phyloP scores from a whole-genome alignment of 371 early-diverging fungal species.

The Mortierella sp. region DNA sequence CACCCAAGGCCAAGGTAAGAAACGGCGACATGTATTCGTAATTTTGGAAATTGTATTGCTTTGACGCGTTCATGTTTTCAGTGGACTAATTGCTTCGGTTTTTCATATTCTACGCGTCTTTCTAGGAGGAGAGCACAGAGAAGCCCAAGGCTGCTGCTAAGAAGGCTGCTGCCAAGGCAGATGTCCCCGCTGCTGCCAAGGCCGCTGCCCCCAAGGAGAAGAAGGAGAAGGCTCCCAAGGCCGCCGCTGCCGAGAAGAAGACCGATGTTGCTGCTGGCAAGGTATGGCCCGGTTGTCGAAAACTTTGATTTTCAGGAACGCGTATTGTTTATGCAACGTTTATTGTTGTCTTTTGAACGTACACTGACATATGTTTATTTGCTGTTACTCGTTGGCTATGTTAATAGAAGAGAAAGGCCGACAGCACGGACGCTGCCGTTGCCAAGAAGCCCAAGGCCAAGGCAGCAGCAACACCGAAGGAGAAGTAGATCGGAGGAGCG shows the following conservation, averaged over 20 bases:
- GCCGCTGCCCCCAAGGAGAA: slow-evolving; percentile 21
- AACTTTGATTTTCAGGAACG: neutral
- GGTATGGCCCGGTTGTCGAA: slow-evolving; percentile 15
- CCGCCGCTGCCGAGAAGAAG: slow-evolving; percentile 29
- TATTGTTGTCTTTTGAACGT: neutral
- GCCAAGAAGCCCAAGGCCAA: slow-evolving; percentile 54
- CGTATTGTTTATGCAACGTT: neutral
- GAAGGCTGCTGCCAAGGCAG: slow-evolving; percentile 23
- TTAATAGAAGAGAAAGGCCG: slow-evolving; percentile 51
- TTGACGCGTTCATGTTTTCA: too few species aligned
- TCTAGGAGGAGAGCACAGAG: slow-evolving; percentile 7
- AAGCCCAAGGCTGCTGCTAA: slow-evolving; percentile 5
- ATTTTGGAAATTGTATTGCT: neutral
- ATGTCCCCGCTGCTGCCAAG: slow-evolving; percentile 17
- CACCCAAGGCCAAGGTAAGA: slow-evolving; percentile 26
- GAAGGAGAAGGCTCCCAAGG: slow-evolving; percentile 24
- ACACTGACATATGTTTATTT: neutral
- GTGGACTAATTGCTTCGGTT: neutral
- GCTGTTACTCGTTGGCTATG: neutral
- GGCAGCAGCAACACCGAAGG: slow-evolving; percentile 29
- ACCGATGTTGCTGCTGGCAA: slow-evolving; percentile 31
- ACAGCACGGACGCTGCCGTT: slow-evolving; percentile 29
- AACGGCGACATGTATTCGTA: neutral
- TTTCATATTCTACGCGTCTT: neutral
- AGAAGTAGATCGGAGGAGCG: slow-evolving; percentile 22